Evolutionary conservation across 345 rosid genomes (phyloP), one percentile per base, ranked within the genome.

Genomic region (Gossypium herbaceum): DNA sequence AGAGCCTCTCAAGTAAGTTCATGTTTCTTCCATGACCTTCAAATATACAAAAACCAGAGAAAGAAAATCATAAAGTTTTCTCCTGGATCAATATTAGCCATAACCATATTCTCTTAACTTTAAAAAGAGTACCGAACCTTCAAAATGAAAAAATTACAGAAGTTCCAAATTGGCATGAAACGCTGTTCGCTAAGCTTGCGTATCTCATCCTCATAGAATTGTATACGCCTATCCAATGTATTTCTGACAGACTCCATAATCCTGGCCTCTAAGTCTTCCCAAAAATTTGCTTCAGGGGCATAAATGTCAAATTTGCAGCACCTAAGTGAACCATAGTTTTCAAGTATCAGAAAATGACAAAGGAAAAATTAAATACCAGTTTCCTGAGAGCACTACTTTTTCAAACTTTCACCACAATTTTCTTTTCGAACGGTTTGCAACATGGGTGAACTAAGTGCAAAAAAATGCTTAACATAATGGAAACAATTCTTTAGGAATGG

Each of bases 201-300:
- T 86, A 95, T 87, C 82, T 95, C 99, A 79, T 95, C 98, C 86
- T 95, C 98, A 61, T 90, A 93, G 84, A 95, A 91, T 59, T 91
- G 98, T 43, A 85, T 91, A 27, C 98, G 94, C 80, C 87, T 91
- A 78, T 91, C 99, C 86, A 95, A 81, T 68, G 94, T 90, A 86
- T 89, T 95, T 83, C 86, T 87, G 72, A 89, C 85, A 76, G 89
- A 91, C 83, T 95, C 98, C 68, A 88, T 90, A 73, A 91, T 83
- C 87, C 90, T 95, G 51, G 86, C 83, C 76, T 91, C 98, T 75
- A 93, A 83, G 80, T 93, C 99, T 73, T 93, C 99, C 99, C 99
- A 95, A 78, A 95, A 91, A 73, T 63, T 82, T 75, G 93, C 81
- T 80, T 90, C 94, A 77, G 96, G 92, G 64, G 87, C 89, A 81